Conservation (phyloP, 192 early-diverging fungal species). For the Coemansia sp. region DNA sequence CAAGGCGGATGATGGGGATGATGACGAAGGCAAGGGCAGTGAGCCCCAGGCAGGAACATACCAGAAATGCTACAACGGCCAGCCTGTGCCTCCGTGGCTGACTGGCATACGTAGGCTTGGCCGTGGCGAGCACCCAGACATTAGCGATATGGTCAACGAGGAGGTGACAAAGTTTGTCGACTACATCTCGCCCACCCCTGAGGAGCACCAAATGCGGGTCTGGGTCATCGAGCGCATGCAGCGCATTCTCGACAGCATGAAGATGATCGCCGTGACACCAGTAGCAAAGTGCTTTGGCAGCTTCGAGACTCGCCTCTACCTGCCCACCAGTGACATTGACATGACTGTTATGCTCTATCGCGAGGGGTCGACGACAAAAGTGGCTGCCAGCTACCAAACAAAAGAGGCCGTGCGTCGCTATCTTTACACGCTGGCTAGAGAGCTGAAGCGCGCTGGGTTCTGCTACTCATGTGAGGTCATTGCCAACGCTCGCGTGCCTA, state of each 20-base stretch:
- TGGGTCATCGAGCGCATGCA: slow-evolving; percentile 67
- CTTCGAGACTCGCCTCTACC: slow-evolving; percentile 81
- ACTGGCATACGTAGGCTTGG: slow-evolving; percentile 26
- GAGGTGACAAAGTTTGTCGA: slow-evolving; percentile 76
- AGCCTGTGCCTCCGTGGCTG: slow-evolving; percentile 49
- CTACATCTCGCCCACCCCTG: slow-evolving; percentile 77
- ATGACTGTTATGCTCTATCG: slow-evolving; percentile 45
- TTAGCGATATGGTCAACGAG: slow-evolving; percentile 51
- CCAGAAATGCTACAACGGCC: slow-evolving; percentile 43
- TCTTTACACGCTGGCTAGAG: slow-evolving; percentile 51
- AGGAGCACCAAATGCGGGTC: slow-evolving; percentile 74
- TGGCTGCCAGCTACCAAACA: slow-evolving; percentile 12
- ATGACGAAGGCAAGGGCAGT: slow-evolving; percentile 5
- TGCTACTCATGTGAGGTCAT: slow-evolving; percentile 57
- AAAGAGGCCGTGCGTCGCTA: slow-evolving; percentile 23
- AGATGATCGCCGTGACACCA: slow-evolving; percentile 13
- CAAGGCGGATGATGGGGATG: slow-evolving; percentile 3
- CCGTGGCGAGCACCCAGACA: slow-evolving; percentile 28
- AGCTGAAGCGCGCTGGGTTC: slow-evolving; percentile 50
- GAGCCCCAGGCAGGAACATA: neutral
- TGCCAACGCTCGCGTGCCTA: slow-evolving; percentile 75
- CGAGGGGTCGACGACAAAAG: neutral
- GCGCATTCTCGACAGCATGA: slow-evolving; percentile 40
- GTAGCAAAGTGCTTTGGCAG: slow-evolving; percentile 74
- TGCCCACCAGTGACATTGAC: slow-evolving; percentile 82